Percentiles rank a stretch among this genome's conserved stretches.
These are phyloP conservation scores for Hymenoscyphus fructigenus DNA, from an alignment of 2,329 filamentous ascomycete species.

Conservation along the genomic window DNA sequence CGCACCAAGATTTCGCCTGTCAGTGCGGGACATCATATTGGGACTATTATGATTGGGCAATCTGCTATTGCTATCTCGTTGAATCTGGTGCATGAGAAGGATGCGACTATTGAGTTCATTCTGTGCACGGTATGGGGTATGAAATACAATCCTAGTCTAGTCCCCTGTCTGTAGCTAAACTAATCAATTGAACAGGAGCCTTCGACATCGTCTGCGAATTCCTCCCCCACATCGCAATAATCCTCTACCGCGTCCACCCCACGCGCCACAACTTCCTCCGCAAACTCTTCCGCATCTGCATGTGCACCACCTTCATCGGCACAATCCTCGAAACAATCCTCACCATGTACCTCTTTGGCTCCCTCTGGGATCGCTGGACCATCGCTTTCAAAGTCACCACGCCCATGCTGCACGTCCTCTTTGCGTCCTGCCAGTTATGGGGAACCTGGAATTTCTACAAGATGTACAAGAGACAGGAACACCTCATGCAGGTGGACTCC, in stretches of 20 bases:
- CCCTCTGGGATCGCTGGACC: slow-evolving; percentile 43
- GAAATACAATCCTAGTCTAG: not conserved
- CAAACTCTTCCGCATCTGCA: slow-evolving; percentile 40
- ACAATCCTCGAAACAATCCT: slow-evolving; percentile 44
- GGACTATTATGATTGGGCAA: slow-evolving; percentile 40
- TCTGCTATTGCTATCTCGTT: slow-evolving; percentile 42
- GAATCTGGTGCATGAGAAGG: slow-evolving; percentile 28
- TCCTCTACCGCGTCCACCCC: slow-evolving; percentile 44
- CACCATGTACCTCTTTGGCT: slow-evolving; percentile 46
- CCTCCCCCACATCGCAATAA: slow-evolving; percentile 46
- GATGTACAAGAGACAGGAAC: slow-evolving; percentile 38
- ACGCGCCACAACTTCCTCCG: slow-evolving; percentile 40
- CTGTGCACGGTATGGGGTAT: slow-evolving; percentile 34
- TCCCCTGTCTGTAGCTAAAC: not conserved
- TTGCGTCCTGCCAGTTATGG: slow-evolving; percentile 44
- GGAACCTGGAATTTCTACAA: slow-evolving; percentile 43
- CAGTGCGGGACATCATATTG: slow-evolving; percentile 42
- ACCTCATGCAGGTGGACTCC: slow-evolving; percentile 15
- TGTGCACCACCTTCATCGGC: slow-evolving; percentile 40
- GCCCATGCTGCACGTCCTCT: slow-evolving; percentile 43
- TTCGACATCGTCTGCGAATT: slow-evolving; percentile 49
- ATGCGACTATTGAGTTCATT: slow-evolving; percentile 35
- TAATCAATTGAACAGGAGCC: slow-evolving; percentile 37
- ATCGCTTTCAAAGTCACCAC: slow-evolving; percentile 45
- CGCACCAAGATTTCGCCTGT: slow-evolving; percentile 43